A percentile compares a stretch with the other conserved stretches of the same genome.
Evolutionary conservation across 345 rosid genomes (phyloP).

Genomic region (Gossypioides kirkii): DNA sequence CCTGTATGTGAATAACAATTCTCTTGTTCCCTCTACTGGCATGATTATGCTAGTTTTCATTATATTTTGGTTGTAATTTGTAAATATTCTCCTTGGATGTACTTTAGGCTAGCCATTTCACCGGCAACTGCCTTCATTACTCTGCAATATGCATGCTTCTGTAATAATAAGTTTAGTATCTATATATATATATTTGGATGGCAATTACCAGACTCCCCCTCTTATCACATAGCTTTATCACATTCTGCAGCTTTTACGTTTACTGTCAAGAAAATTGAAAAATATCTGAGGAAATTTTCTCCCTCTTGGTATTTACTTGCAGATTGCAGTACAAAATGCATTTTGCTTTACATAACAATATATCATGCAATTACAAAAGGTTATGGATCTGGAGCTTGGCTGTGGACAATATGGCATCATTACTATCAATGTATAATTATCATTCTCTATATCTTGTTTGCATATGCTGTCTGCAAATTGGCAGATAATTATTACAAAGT

Average conservation of each 20-base stretch:
- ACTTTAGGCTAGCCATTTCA: conserved; percentile 8
- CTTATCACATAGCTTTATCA: conserved; percentile 17
- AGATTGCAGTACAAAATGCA: conserved; percentile 4
- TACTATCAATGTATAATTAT: conserved; percentile 13
- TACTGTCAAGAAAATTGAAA: not conserved
- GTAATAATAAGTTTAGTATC: conserved; percentile 17
- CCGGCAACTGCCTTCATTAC: conserved; percentile 1
- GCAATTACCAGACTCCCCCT: not conserved
- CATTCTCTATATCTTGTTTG: not conserved
- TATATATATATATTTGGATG: conserved; percentile 16
- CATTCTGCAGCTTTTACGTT: not conserved
- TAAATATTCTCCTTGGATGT: conserved; percentile 33
- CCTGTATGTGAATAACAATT: conserved; percentile 72
- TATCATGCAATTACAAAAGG: conserved; percentile 7
- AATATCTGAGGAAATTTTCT: not conserved
- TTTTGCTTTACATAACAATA: conserved; percentile 13
- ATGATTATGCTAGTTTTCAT: conserved; percentile 17
- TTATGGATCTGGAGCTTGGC: not conserved
- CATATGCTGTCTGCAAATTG: not conserved
- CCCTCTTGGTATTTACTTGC: not conserved
- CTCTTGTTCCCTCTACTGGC: conserved; percentile 14
- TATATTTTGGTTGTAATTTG: conserved; percentile 37
- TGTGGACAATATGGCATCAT: conserved; percentile 27
- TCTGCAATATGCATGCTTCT: conserved; percentile 8
- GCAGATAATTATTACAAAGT: not conserved